Base-by-base conservation (phyloP, 2,329 filamentous ascomycete species). In the Fusarium xyrophilum region DNA sequence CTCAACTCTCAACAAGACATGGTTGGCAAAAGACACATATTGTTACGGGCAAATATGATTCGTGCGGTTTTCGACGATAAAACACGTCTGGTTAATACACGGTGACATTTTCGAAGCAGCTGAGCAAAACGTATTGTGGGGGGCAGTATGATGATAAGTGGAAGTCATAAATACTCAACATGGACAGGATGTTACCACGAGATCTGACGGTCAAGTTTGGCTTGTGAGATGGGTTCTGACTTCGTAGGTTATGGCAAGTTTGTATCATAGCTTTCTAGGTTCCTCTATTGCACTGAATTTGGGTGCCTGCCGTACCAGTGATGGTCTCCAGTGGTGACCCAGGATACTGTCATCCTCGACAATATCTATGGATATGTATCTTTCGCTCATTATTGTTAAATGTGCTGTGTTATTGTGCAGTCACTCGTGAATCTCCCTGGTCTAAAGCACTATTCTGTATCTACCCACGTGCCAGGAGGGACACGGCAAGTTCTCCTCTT, bases 171-270 rank as follows among this genome's bases (percentile, higher is more conserved):
- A 21, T 50, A 35, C 27, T 50, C 28, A 42, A 56, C 27, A 30
- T 9, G 27, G 39, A 58, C 46, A 30, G 63, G 40, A 39, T 50
- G 40, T 36, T 30, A 28, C 56, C 47, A 62, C 62, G 51, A 56
- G 63, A 52, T 15, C 57, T 39, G 36, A 30, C 57, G 28, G 48
- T 47, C 15, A 21, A 21, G 43, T 47, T 30, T 47, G 38, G 35
- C 44, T 28, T 52, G 35, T 39, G 46, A 17, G 48, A 53, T 38
- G 36, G 35, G 48, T 46, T 39, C 27, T 53, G 32, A 25, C 27
- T 46, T 21, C 25, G 27, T 30, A 40, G 30, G 42, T 47, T 40
- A 50, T 40, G 50, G 32, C 43, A 59, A 28, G 27, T 21, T 38
- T 65, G 25, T 30, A 28, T 13, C 13, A 30, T 32, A n/a, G 40